Conservation (phyloP, 306 rosid species). For the Comarum palustre region DNA sequence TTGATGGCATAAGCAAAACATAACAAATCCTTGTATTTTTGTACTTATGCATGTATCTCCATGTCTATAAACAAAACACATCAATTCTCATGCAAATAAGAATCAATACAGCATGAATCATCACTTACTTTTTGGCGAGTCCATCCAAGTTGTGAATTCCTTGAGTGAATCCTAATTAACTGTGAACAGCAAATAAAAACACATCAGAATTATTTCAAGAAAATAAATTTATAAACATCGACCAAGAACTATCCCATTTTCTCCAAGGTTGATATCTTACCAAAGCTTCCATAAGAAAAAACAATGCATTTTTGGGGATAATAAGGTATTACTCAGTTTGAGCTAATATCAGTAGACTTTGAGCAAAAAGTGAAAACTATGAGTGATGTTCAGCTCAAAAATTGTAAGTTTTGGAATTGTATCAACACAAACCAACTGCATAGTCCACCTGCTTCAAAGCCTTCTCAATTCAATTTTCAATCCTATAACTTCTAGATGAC, state of each 20-base stretch:
- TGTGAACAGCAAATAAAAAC: conserved; percentile 34
- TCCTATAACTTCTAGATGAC: background rate
- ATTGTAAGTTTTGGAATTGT: background rate
- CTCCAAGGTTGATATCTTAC: background rate
- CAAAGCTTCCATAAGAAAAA: background rate
- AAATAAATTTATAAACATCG: conserved; percentile 22
- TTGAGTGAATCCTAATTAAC: conserved; percentile 67
- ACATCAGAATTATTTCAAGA: conserved; percentile 21
- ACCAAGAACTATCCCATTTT: conserved; percentile 6
- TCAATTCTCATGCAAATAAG: background rate
- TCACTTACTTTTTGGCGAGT: conserved; percentile 90
- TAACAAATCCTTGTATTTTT: background rate
- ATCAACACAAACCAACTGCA: conserved; percentile 12
- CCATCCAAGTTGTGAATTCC: conserved; percentile 67
- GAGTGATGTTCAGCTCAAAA: background rate
- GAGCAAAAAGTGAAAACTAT: background rate
- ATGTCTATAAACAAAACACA: background rate
- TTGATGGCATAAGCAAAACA: too few species aligned
- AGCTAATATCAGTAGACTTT: background rate
- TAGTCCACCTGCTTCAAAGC: background rate
- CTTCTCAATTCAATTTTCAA: conserved; percentile 16
- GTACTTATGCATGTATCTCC: background rate
- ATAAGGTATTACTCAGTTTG: background rate
- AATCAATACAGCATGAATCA: background rate
- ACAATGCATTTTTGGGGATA: background rate